Evolutionary conservation across 2,329 filamentous ascomycete genomes (phyloP).

Genomic region (Sporothrix variecibatus): DNA sequence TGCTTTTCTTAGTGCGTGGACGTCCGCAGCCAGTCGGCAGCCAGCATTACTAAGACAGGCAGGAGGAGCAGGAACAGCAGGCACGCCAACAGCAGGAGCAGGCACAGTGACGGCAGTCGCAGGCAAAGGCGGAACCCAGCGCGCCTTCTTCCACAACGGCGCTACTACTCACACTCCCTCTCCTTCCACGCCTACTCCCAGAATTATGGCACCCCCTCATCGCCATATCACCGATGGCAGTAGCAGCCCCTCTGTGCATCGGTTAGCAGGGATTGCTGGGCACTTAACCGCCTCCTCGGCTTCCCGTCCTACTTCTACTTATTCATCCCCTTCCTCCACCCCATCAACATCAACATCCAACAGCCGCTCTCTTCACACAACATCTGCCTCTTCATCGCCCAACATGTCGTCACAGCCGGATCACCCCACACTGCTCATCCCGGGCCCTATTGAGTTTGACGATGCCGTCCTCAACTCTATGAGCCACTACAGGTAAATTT

Average conservation of each 20-base stretch:
- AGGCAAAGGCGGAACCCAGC: background rate
- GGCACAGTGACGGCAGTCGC: background rate
- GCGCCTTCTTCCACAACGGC: slow-evolving; percentile 9
- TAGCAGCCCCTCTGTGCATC: slow-evolving; percentile 34
- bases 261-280: slow-evolving; percentile 37
- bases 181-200: background rate
- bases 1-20: slow-evolving; percentile 23
- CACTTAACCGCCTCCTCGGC: slow-evolving; percentile 35
- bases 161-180: background rate
- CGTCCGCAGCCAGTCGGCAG: slow-evolving; percentile 21
- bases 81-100: slow-evolving; percentile 1
- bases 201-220: slow-evolving; percentile 23
- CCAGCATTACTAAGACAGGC: slow-evolving; percentile 30
- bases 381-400: slow-evolving; percentile 29
- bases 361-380: slow-evolving; percentile 26
- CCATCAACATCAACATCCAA: slow-evolving; percentile 33
- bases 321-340: slow-evolving; percentile 33
- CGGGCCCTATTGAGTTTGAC: slow-evolving; percentile 96
- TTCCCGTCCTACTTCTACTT: slow-evolving; percentile 14
- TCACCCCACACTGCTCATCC: slow-evolving; percentile 82
- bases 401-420: slow-evolving; percentile 64
- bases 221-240: slow-evolving; percentile 25
- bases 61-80: background rate
- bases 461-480: slow-evolving; percentile 94
- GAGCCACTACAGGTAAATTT: slow-evolving; percentile 80